A percentile compares a stretch with the other conserved stretches of the same genome.
These are phyloP conservation scores for Fusarium annulatum DNA, from an alignment of 2,329 filamentous ascomycete genomes.

Conservation along the genomic window DNA sequence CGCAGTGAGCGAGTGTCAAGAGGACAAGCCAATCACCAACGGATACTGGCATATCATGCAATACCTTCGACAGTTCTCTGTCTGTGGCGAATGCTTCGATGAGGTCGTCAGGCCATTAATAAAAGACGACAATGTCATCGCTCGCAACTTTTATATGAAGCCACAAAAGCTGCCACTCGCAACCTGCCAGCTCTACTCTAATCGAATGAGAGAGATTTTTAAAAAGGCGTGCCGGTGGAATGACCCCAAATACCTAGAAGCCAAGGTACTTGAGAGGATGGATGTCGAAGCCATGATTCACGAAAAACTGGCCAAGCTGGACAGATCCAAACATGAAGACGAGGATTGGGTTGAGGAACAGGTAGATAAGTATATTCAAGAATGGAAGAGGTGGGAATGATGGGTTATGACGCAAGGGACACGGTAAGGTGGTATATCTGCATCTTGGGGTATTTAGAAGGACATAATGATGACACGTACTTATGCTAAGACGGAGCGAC, in stretches of 20 bases:
- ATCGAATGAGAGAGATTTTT: slow-evolving; percentile 82
- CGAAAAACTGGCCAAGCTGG: slow-evolving; percentile 61
- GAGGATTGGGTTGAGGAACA: slow-evolving; percentile 56
- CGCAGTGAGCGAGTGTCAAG: slow-evolving; percentile 70
- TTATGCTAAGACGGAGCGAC: slow-evolving; percentile 31
- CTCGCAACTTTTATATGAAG: slow-evolving; percentile 72
- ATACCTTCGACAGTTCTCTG: slow-evolving; percentile 78
- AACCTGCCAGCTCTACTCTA: slow-evolving; percentile 83
- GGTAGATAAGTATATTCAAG: slow-evolving; percentile 61
- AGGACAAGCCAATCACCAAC: slow-evolving; percentile 70
- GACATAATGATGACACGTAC: slow-evolving; percentile 36
- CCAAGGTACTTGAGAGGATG: slow-evolving; percentile 67
- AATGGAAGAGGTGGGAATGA: slow-evolving; percentile 70
- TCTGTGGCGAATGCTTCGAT: slow-evolving; percentile 89
- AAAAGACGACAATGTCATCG: slow-evolving; percentile 63
- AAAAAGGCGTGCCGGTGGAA: slow-evolving; percentile 71
- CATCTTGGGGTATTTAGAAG: slow-evolving; percentile 34
- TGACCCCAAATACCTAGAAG: slow-evolving; percentile 72
- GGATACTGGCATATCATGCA: slow-evolving; percentile 83
- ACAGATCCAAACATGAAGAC: slow-evolving; percentile 49
- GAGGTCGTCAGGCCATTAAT: slow-evolving; percentile 79
- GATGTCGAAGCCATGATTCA: slow-evolving; percentile 70
- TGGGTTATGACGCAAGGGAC: background rate
- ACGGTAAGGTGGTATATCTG: slow-evolving; percentile 16
- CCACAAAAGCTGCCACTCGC: slow-evolving; percentile 65